phyloP scores from a whole-genome alignment of 345 rosid species.

The Turnera subulata region DNA sequence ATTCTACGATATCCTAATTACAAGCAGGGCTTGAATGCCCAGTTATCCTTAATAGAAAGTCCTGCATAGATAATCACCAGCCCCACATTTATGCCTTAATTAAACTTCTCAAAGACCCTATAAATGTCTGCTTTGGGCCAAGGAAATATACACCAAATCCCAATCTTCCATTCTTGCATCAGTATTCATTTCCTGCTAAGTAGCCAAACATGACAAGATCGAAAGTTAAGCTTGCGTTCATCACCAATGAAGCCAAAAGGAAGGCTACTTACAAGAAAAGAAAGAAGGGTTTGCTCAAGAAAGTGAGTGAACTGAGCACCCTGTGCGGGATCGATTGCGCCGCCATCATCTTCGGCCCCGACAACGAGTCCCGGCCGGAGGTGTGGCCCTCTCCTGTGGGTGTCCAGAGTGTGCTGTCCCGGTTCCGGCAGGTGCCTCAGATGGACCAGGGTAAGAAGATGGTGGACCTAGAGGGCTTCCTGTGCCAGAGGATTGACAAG shows the following conservation, averaged over 20 bases:
- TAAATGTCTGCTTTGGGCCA: no score
- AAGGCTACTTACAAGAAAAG: slow-evolving; percentile 22
- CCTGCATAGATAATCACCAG: no score
- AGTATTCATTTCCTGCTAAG: no score
- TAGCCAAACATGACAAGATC: slow-evolving; percentile 20
- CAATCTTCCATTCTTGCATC: no score
- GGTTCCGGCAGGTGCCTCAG: slow-evolving; percentile 9
- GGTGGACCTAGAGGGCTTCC: slow-evolving; percentile 10
- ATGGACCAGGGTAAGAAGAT: slow-evolving; percentile 17
- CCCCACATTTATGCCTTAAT: no score
- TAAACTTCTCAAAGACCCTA: no score
- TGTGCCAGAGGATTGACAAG: slow-evolving; percentile 3
- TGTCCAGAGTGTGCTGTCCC: slow-evolving; percentile 4
- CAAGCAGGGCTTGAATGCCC: no score
- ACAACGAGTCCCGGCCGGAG: slow-evolving; percentile 14
- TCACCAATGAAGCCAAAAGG: slow-evolving; percentile 16
- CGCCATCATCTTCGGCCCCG: slow-evolving; percentile 12
- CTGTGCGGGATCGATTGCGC: slow-evolving; percentile 19
- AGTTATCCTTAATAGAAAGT: no score
- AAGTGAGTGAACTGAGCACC: slow-evolving; percentile 19
- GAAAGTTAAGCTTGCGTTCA: slow-evolving; percentile 18
- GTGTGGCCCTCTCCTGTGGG: slow-evolving; percentile 15
- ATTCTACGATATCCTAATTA: no score
- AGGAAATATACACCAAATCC: no score
- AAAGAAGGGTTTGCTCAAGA: slow-evolving; percentile 21